Conservation (phyloP, 208 protist species). For the Leishmania tropica region DNA sequence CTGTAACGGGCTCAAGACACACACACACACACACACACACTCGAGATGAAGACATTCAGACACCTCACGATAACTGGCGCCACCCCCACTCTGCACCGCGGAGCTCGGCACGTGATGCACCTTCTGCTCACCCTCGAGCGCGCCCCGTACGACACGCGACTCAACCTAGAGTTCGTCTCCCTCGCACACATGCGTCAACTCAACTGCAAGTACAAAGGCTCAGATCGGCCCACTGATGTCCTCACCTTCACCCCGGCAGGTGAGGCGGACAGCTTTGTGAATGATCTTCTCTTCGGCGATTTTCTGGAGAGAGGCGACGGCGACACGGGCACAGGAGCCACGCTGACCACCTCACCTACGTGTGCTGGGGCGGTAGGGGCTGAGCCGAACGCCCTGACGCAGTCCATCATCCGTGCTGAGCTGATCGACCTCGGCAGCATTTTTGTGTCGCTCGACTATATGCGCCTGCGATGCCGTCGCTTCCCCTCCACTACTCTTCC, state of each 20-base stretch:
- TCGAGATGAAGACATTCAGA: slow-evolving; percentile 24
- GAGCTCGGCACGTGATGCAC: slow-evolving; percentile 33
- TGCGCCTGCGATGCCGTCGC: slow-evolving; percentile 39
- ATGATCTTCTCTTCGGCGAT: slow-evolving; percentile 54
- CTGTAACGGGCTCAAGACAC: neutral
- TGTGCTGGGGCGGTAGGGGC: neutral
- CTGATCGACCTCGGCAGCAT: slow-evolving; percentile 68
- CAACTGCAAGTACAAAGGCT: slow-evolving; percentile 44
- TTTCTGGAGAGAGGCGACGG: neutral
- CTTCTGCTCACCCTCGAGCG: slow-evolving; percentile 47
- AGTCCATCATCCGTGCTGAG: slow-evolving; percentile 14
- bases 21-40: neutral
- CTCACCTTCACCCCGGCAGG: slow-evolving; percentile 64
- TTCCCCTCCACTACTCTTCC: slow-evolving; percentile 49
- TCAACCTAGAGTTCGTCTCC: slow-evolving; percentile 57
- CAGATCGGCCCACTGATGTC: slow-evolving; percentile 71
- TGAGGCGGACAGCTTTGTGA: slow-evolving; percentile 22
- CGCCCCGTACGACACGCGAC: slow-evolving; percentile 40
- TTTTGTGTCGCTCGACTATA: slow-evolving; percentile 76
- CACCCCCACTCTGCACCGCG: slow-evolving; percentile 38
- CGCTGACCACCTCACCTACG: neutral
- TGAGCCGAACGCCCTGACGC: neutral
- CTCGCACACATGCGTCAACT: slow-evolving; percentile 56
- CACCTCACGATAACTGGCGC: slow-evolving; percentile 42
- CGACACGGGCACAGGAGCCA: neutral